phyloP scores from a whole-genome alignment of 345 rosid species.

The Aegle marmelos region DNA sequence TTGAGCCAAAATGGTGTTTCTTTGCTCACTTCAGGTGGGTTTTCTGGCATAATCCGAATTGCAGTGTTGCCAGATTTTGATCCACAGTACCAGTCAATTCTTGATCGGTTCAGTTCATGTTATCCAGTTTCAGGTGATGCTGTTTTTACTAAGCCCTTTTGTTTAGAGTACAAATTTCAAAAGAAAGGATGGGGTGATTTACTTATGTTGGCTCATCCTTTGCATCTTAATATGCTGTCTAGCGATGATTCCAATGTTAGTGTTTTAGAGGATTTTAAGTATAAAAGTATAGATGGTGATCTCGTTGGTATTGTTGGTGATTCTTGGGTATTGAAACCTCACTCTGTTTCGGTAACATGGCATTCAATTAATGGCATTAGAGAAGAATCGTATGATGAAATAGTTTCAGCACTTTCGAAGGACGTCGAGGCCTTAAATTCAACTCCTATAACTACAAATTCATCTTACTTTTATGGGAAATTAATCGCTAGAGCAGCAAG shows the following conservation, averaged over 20 bases:
- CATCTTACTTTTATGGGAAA: conserved; percentile 82
- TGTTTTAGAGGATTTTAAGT: conserved; percentile 59
- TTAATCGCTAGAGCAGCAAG: conserved; percentile 86
- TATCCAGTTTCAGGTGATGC: conserved; percentile 83
- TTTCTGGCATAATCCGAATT: conserved; percentile 62
- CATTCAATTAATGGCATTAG: conserved; percentile 68
- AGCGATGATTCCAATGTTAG: conserved; percentile 30
- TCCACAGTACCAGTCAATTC: conserved; percentile 43
- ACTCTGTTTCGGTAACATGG: conserved; percentile 76
- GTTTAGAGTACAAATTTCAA: conserved; percentile 77
- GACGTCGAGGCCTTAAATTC: conserved; percentile 64
- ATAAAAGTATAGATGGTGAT: conserved; percentile 81
- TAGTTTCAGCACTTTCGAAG: conserved; percentile 58
- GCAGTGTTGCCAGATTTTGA: conserved; percentile 48
- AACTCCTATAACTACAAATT: conserved; percentile 40
- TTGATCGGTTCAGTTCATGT: conserved; percentile 81
- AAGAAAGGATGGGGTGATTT: conserved; percentile 91
- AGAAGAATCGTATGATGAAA: conserved; percentile 50
- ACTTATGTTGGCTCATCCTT: conserved; percentile 89
- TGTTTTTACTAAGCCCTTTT: conserved; percentile 58
- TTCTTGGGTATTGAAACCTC: conserved; percentile 66
- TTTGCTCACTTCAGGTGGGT: conserved; percentile 46
- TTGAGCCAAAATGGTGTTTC: conserved; percentile 37
- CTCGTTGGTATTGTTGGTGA: conserved; percentile 83
- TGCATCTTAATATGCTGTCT: conserved; percentile 63